Evolutionary conservation across 371 early-diverging fungal species (phyloP), one percentile per base, ranked within the genome.

Genomic region (Mucor piriformis): DNA sequence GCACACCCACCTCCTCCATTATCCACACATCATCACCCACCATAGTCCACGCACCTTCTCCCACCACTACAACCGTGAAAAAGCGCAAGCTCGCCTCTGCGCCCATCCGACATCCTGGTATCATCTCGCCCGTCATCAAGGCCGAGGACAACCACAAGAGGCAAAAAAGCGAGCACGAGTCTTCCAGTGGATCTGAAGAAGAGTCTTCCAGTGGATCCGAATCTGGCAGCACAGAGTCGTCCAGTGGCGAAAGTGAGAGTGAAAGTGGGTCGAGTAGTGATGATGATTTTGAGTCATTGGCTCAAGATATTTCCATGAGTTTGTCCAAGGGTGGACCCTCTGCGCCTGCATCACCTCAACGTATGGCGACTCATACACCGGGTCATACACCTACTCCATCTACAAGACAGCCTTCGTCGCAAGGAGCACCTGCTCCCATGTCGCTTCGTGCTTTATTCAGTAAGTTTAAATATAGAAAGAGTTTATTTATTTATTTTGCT

Each of bases 221-320:
- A 23, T 55, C 61, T 6, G 57, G 56, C 5, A 56, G 57, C 38
- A 44, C 50, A 34, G 54, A 54, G 1, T 63, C 63, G 2, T 55
- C 56, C 12, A 58, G 58, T 44, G 32, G 38, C n/a, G 50, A 50
- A 13, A 66, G 67, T 50, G 66, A 52, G 3, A 60, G 61, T 25
- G 62, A 56, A 2, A 64, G 62, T 33, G 66, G 42, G 5, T 58
- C 62, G 27, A 50, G 50, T 27, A 48, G 53, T 20, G 57, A 60
- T 25, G 69, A 69, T 42, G 65, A 69, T 56, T 55, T 69, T 33
- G 70, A 65, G 10, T 46, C 54, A 13, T 35, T 69, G 15, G 70
- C 66, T 12, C 50, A 65, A 6, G 61, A 69, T 51, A 69, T 69
- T 12, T 54, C 63, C 0, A 53, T 53, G 27, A 65, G 61, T 35